Percentiles rank a stretch among this genome's conserved stretches.
Conservation (phyloP, 192 early-diverging fungal genomes). For the Linnemannia zychae region DNA sequence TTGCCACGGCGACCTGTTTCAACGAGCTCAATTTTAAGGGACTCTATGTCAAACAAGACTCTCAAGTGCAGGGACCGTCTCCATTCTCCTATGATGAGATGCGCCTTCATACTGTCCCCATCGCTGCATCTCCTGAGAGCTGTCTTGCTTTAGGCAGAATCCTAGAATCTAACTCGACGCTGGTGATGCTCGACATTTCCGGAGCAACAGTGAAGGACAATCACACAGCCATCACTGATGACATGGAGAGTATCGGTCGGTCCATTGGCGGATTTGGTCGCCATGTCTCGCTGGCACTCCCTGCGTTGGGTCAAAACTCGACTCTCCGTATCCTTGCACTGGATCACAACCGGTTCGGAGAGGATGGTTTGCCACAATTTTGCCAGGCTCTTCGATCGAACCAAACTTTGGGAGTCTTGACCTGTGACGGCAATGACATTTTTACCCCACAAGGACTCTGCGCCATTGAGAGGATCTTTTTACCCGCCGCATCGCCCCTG, state of each 20-base stretch:
- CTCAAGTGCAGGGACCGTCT: not conserved
- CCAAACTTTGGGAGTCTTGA: conserved; percentile 14
- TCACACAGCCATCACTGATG: not conserved
- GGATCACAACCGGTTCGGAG: conserved; percentile 34
- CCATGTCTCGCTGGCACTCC: conserved; percentile 30
- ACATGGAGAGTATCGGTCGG: not conserved
- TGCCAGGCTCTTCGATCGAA: conserved; percentile 26
- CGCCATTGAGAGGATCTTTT: conserved; percentile 28
- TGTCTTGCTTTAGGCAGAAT: conserved; percentile 33
- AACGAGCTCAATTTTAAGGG: conserved; percentile 48
- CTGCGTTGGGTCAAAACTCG: conserved; percentile 22
- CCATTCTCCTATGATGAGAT: conserved; percentile 16
- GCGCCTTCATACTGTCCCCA: conserved; percentile 1
- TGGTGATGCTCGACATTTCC: conserved; percentile 44
- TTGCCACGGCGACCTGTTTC: conserved; percentile 27
- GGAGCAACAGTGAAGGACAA: conserved; percentile 4
- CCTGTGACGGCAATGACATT: conserved; percentile 45
- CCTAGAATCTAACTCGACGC: conserved; percentile 17
- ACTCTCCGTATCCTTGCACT: conserved; percentile 22
- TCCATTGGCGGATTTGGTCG: conserved; percentile 36
- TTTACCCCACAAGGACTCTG: conserved; percentile 22
- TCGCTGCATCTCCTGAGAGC: conserved; percentile 23
- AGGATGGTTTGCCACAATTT: conserved; percentile 19
- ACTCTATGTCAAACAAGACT: conserved; percentile 16
- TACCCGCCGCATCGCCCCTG: not conserved